Evolutionary conservation across 345 rosid genomes (phyloP), one percentile per base, ranked within the genome.

Genomic region (Isatis tinctoria): DNA sequence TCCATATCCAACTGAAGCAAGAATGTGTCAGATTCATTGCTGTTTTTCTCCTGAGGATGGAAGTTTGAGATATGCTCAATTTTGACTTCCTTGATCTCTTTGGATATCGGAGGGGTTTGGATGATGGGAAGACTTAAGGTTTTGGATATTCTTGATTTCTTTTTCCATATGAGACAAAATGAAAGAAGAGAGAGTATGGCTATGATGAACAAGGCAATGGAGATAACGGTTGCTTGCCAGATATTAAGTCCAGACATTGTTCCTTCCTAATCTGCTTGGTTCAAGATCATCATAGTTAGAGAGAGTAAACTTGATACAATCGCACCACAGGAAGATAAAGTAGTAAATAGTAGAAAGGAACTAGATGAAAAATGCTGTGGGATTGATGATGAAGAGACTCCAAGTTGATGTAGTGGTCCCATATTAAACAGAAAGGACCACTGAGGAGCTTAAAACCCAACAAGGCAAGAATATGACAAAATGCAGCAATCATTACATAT

Each of bases 41-140:
- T 84, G 35, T 85, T 72, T 58, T 85, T 87, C 60, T 88, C 96
- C 67, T 86, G 90, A 73, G 83, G 91, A 44, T 75, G 86, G 45
- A 90, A 88, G 66, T 79, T 83, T 4, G 95, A 81, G 26, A 83
- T 80, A 64, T 87, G 95, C 74, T 91, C 98, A 58, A 90, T 90
- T 26, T 88, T 80, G 41, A 91, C 93, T 78, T 94, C 98, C 82
- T 90, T 91, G 62, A 94, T 94, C 83, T 91, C 98, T 83, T 94
- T 91, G 0, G 97, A 94, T 74, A 90, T 83, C 11, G 83, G 49
- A 14, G 95, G 98, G 49, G 91, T 91, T 83, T 84, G 92, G 62
- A 81, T 82, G 67, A 85, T 39, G 18, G 90, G 88, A 75, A 86
- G 82, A 62, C 79, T 86, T 56, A 18, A 65, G 71, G 78, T 80